These are phyloP conservation scores for Thoreauomyces humboldtii DNA, from an alignment of 192 early-diverging fungal species.

Conservation along the genomic window DNA sequence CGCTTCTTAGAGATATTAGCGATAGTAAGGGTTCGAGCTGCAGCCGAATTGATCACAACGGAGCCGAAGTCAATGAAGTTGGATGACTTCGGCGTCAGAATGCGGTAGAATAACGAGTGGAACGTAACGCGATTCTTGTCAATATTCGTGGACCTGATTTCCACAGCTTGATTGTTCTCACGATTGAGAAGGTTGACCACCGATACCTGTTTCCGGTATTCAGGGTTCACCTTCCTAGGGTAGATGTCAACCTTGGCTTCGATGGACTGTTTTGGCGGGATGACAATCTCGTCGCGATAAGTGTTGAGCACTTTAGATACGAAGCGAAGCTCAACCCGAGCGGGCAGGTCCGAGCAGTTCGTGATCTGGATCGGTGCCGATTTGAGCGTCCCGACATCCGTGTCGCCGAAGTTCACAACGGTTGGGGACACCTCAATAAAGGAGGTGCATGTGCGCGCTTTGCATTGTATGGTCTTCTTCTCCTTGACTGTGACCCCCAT, in stretches of 20 bases:
- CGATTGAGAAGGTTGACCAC: slow-evolving; percentile 87
- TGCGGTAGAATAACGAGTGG: slow-evolving; percentile 94
- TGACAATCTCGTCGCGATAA: slow-evolving; percentile 62
- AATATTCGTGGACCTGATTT: slow-evolving; percentile 90
- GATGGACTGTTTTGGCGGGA: slow-evolving; percentile 74
- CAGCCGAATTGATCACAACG: slow-evolving; percentile 78
- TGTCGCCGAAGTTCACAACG: slow-evolving; percentile 90
- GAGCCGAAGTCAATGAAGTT: slow-evolving; percentile 96
- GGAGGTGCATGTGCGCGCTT: slow-evolving; percentile 86
- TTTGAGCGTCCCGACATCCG: slow-evolving; percentile 91
- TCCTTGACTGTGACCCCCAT: slow-evolving; percentile 50
- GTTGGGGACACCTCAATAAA: slow-evolving; percentile 84
- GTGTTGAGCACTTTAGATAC: slow-evolving; percentile 92
- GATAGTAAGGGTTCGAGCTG: slow-evolving; percentile 74
- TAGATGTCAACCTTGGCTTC: slow-evolving; percentile 91
- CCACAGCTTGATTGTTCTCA: slow-evolving; percentile 85
- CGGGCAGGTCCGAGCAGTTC: slow-evolving; percentile 85
- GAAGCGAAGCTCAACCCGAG: slow-evolving; percentile 80
- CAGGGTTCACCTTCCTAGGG: slow-evolving; percentile 95
- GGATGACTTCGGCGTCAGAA: slow-evolving; percentile 76
- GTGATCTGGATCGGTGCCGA: slow-evolving; percentile 75
- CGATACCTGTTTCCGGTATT: slow-evolving; percentile 95
- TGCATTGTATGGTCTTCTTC: slow-evolving; percentile 84
- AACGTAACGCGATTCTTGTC: slow-evolving; percentile 96
- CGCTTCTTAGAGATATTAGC: slow-evolving; percentile 74